Conservation (phyloP, 108 stramenopile genomes). For the Skeletonema grethae region DNA sequence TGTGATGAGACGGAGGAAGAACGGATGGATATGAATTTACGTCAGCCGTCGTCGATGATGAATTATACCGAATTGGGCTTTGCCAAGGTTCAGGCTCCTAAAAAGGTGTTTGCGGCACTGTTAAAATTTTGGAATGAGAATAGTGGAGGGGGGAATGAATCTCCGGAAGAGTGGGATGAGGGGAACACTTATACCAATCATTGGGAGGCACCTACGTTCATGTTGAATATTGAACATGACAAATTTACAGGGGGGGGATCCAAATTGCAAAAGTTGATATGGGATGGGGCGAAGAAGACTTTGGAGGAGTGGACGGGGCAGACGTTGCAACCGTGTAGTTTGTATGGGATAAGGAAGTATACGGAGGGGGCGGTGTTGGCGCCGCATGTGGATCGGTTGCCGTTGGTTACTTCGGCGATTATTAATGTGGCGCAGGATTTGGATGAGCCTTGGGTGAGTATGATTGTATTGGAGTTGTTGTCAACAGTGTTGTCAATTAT, state of each 20-base stretch:
- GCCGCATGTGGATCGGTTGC: constrained; percentile 74
- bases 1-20: constrained; percentile 49
- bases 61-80: constrained; percentile 76
- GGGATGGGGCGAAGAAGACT: constrained; percentile 20
- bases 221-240: constrained; percentile 30
- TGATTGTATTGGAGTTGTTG: too few relatives aligned
- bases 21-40: constrained; percentile 49
- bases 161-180: constrained; percentile 51
- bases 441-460: constrained; percentile 83
- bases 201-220: constrained; percentile 44
- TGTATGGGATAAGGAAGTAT: constrained; percentile 66
- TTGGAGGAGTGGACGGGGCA: constrained; percentile 65
- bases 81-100: constrained; percentile 58
- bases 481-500: not conserved
- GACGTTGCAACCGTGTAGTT: constrained; percentile 23
- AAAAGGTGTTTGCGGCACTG: constrained; percentile 47
- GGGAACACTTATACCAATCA: constrained; percentile 68
- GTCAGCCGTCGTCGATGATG: constrained; percentile 39
- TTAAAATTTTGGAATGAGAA: constrained; percentile 68
- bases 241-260: constrained; percentile 12
- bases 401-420: constrained; percentile 86
- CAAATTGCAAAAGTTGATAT: constrained; percentile 25
- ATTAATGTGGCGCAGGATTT: constrained; percentile 93
- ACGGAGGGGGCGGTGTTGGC: constrained; percentile 49
- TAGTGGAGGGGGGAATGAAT: constrained; percentile 33